Evolutionary conservation across 2,329 filamentous ascomycete species (phyloP).

Genomic region (Cadophora luteo-olivacea): DNA sequence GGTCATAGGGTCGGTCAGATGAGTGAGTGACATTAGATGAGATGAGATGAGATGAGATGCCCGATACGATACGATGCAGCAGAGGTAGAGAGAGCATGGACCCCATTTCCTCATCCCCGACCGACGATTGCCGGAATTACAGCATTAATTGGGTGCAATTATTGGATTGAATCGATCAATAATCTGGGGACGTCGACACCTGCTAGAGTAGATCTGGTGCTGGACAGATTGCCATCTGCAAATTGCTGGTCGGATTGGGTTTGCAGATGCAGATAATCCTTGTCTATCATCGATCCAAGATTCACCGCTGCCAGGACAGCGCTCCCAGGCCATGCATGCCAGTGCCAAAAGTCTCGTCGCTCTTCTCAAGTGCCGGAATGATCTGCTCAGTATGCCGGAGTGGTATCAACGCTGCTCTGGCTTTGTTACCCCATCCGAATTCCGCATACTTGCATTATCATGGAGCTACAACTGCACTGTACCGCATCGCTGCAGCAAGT

Average conservation of each 20-base stretch:
- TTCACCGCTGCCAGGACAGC: background rate
- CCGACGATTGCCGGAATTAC: background rate
- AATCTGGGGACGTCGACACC: background rate
- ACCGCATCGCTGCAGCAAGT: slow-evolving; percentile 1
- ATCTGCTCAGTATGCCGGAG: slow-evolving; percentile 20
- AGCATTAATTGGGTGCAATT: background rate
- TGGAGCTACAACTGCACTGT: background rate
- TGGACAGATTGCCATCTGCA: slow-evolving; percentile 8
- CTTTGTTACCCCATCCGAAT: background rate
- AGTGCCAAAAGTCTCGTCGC: background rate
- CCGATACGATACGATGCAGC: background rate
- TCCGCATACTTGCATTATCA: background rate
- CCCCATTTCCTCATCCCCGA: background rate
- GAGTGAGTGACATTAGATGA: slow-evolving; percentile 18
- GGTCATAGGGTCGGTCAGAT: slow-evolving; percentile 5
- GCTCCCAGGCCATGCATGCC: background rate
- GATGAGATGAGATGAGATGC: slow-evolving; percentile 24
- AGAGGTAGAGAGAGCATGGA: background rate
- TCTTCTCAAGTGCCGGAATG: slow-evolving; percentile 26
- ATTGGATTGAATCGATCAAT: background rate
- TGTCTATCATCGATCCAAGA: slow-evolving; percentile 8
- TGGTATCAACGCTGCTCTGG: slow-evolving; percentile 3
- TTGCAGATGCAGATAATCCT: background rate
- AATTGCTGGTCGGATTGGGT: background rate
- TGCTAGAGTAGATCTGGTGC: background rate